Conservation (phyloP, 2,329 filamentous ascomycete species). For the Fusarium proliferatum region DNA sequence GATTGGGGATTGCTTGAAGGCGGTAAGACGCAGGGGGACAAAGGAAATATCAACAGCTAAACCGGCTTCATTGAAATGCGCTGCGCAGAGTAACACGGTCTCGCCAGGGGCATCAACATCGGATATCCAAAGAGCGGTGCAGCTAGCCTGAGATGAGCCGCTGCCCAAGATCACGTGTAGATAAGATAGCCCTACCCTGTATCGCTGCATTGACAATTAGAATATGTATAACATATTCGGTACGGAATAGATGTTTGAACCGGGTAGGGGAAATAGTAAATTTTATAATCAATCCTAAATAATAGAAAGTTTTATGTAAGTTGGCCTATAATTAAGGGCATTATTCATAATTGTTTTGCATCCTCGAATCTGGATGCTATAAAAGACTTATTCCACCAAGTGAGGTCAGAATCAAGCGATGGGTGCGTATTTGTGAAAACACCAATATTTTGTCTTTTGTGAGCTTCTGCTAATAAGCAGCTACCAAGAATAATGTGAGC, state of each 20-base stretch:
- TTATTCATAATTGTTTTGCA: accelerated
- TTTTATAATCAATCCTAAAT: background rate
- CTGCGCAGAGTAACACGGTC: slow-evolving; percentile 26
- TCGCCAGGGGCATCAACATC: slow-evolving; percentile 34
- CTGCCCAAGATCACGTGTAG: slow-evolving; percentile 24
- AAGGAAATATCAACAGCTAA: slow-evolving; percentile 29
- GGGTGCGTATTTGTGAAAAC: accelerated
- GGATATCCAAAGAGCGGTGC: slow-evolving; percentile 33
- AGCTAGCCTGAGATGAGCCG: slow-evolving; percentile 13
- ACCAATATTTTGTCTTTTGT: accelerated
- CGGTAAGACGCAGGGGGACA: slow-evolving; percentile 21
- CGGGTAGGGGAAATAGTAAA: background rate
- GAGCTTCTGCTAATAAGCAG: accelerated
- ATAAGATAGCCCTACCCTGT: background rate
- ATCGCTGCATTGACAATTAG: accelerated
- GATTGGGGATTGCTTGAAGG: background rate
- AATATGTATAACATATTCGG: background rate
- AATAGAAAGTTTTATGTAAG: accelerated
- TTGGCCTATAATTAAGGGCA: accelerated
- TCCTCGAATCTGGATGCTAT: accelerated
- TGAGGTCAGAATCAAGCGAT: accelerated
- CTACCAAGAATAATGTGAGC: accelerated
- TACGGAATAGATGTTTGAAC: background rate
- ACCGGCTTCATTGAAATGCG: slow-evolving; percentile 22
- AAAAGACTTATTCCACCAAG: accelerated